Evolutionary conservation across 164 flowering plant species (phyloP), one percentile per base, ranked within the genome.

Genomic region (Berberis thunbergii): DNA sequence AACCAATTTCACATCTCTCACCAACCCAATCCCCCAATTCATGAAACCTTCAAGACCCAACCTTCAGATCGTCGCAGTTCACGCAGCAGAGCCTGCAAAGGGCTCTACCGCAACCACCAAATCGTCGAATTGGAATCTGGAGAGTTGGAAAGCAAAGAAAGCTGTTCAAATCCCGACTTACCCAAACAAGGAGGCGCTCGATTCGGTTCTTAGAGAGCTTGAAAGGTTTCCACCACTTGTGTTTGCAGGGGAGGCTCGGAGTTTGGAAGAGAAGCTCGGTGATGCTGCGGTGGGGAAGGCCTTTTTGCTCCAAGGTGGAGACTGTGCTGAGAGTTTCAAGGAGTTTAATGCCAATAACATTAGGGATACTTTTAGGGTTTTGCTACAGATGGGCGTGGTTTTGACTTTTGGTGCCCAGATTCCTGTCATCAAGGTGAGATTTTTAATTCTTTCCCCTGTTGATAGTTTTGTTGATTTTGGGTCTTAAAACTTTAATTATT

Each of bases 281-380:
- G 65, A 73, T 26, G 76, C 76, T 4, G 73, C 76, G 0, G 8
- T 65, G 42, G 76, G 76, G 11, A 62, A 63, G 12, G 76, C 73
- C 3, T 73, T 73, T 54, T 41, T 73, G 3, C 64, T 73, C 6
- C 76, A 73, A 55, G 76, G 76, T 41, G 76, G 73, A 2, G 76
- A 73, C 64, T 72, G 75, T 61, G 75, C 75, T 38, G 75, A 72
- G 69, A 72, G 75, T 57, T 72, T 72, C 40, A 73, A 73, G 61
- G 76, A 73, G 57, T 73, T 69, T 42, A 69, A n/a, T 41, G 73
- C 70, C 11, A 65, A 65, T 54, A 69, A 73, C 41, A 69, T 73
- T 43, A 50, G 76, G 12, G 76, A 73, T 45, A 73, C 69, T 45
- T 69, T 73, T 43, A 53, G 76, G 42, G 61, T 73, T 56, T 6